Percentiles rank a stretch among this genome's conserved stretches.
Evolutionary conservation across 129 eudicot species (phyloP).

Genomic region (Lactuca sativa): DNA sequence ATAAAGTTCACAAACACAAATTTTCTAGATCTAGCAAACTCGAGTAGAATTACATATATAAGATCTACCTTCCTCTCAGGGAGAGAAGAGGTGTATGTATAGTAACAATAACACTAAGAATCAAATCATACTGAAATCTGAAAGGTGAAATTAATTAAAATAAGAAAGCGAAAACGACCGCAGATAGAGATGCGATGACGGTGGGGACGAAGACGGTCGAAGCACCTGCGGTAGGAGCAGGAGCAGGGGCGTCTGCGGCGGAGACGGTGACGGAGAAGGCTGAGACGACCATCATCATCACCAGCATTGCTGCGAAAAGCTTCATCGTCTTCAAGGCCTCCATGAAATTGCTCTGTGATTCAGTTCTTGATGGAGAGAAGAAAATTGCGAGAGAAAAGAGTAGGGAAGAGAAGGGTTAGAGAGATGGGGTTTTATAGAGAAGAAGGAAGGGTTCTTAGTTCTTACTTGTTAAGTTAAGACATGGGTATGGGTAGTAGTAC

Average conservation of each 20-base stretch:
- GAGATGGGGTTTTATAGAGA: conserved; percentile 30
- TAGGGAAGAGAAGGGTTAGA: neutral
- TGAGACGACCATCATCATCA: conserved; percentile 17
- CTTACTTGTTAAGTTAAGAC: neutral
- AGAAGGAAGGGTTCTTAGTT: neutral
- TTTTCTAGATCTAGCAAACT: conserved; percentile 14
- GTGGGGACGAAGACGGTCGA: conserved; percentile 9
- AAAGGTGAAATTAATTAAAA: neutral
- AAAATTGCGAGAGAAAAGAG: neutral
- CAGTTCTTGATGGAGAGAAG: neutral
- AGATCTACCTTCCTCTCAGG: neutral
- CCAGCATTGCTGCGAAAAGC: conserved; percentile 14
- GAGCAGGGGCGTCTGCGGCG: conserved; percentile 34
- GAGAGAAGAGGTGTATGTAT: neutral
- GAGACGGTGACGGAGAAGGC: conserved; percentile 34
- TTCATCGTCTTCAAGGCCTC: conserved; percentile 29
- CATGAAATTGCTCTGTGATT: neutral
- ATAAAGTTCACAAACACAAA: neutral
- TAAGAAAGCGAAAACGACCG: conserved; percentile 31
- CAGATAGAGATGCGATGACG: conserved; percentile 24
- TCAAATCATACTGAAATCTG: neutral
- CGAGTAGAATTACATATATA: conserved; percentile 17
- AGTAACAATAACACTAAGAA: neutral
- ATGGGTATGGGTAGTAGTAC: neutral
- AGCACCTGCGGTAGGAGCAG: conserved; percentile 30